A percentile compares a stretch with the other conserved stretches of the same genome.
Conservation (phyloP, 495 filamentous ascomycete genomes). For the Aspergillus avenaceus region DNA sequence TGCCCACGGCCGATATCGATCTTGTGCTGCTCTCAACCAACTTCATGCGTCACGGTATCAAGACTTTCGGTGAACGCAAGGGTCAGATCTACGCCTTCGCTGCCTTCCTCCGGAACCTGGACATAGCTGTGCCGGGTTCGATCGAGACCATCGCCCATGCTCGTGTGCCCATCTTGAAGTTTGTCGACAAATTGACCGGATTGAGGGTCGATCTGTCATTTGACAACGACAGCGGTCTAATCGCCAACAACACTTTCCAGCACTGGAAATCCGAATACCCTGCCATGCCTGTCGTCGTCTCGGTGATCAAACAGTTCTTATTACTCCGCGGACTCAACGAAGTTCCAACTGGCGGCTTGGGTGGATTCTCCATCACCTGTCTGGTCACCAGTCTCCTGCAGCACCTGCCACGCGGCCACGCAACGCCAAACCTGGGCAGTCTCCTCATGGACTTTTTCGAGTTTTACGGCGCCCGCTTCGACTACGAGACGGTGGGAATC, state of each 20-base stretch:
- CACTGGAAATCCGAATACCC: slow-evolving; percentile 75
- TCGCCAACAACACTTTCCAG: slow-evolving; percentile 73
- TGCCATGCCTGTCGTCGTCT: slow-evolving; percentile 75
- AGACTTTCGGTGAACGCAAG: slow-evolving; percentile 40
- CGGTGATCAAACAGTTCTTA: slow-evolving; percentile 88
- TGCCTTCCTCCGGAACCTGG: slow-evolving; percentile 40
- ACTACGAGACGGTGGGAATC: slow-evolving; percentile 63
- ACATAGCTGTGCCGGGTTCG: slow-evolving; percentile 46
- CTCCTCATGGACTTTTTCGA: slow-evolving; percentile 82
- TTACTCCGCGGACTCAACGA: slow-evolving; percentile 87
- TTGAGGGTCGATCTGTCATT: slow-evolving; percentile 89
- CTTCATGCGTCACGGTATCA: slow-evolving; percentile 45
- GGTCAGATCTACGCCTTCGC: slow-evolving; percentile 49
- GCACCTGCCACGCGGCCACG: slow-evolving; percentile 59
- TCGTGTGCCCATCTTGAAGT: slow-evolving; percentile 93
- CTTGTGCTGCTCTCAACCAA: slow-evolving; percentile 71
- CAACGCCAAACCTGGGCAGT: slow-evolving; percentile 67
- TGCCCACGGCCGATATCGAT: slow-evolving; percentile 92
- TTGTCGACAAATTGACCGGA: slow-evolving; percentile 64
- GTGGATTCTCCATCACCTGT: slow-evolving; percentile 90
- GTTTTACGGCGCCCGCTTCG: slow-evolving; percentile 78
- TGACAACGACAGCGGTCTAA: slow-evolving; percentile 78
- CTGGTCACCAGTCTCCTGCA: slow-evolving; percentile 85
- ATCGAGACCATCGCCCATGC: slow-evolving; percentile 66
- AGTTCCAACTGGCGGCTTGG: slow-evolving; percentile 84